These are phyloP conservation scores for Solidago caesia DNA, from an alignment of 129 eudicot species.

Conservation along the genomic window DNA sequence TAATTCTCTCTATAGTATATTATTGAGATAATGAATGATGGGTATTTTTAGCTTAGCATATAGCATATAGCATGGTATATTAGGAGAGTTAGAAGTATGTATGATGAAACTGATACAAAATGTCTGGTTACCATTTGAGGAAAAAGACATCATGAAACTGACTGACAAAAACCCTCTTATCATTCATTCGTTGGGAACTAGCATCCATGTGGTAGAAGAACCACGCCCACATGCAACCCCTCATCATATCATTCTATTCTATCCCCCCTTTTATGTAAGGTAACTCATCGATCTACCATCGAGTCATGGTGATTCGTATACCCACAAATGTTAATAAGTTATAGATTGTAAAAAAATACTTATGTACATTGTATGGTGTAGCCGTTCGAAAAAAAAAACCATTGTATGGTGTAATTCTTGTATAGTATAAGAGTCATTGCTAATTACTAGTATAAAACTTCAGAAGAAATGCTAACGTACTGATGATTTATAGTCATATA, in stretches of 20 bases:
- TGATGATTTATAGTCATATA: too few relatives aligned
- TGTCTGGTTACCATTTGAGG: conserved; percentile 27
- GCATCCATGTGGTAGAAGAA: conserved; percentile 18
- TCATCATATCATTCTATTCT: conserved; percentile 12
- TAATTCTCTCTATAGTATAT: background rate
- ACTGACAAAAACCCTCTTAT: conserved; percentile 19
- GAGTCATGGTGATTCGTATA: too few relatives aligned
- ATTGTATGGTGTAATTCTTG: too few relatives aligned
- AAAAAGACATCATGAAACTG: conserved; percentile 35
- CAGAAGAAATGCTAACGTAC: too few relatives aligned
- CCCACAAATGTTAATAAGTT: too few relatives aligned
- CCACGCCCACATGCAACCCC: background rate
- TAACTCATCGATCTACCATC: too few relatives aligned
- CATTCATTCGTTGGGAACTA: conserved; percentile 25
- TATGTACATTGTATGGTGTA: too few relatives aligned
- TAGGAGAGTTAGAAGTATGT: background rate
- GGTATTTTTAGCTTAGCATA: background rate
- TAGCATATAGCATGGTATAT: too few relatives aligned
- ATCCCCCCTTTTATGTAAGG: background rate
- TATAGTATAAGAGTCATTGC: too few relatives aligned
- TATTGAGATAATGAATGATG: background rate
- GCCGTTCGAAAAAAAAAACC: too few relatives aligned
- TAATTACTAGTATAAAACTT: too few relatives aligned
- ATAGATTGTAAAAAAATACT: too few relatives aligned
- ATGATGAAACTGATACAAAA: conserved; percentile 34